Conservation (phyloP, 768 basidiomycete species). For the Lepiota venenata region DNA sequence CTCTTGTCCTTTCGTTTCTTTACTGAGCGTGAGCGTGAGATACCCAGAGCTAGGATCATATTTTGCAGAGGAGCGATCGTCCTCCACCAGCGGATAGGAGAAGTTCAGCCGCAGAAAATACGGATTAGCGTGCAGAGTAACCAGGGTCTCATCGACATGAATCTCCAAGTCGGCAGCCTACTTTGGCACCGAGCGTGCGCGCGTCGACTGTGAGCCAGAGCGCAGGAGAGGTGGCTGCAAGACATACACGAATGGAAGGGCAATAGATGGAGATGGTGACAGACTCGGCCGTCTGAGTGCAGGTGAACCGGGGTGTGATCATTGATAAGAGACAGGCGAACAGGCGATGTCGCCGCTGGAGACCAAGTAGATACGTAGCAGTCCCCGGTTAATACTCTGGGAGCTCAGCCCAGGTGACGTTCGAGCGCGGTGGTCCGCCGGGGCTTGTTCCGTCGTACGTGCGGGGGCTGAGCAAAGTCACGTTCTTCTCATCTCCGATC, state of each 20-base stretch:
- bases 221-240: slow-evolving; percentile 6
- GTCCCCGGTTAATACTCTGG: neutral
- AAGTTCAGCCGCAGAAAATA: slow-evolving; percentile 84
- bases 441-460: neutral
- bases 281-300: slow-evolving; percentile 55
- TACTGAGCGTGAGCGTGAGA: slow-evolving; percentile 69
- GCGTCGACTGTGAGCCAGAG: slow-evolving; percentile 8
- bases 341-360: neutral
- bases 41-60: slow-evolving; percentile 82
- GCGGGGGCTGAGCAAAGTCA: neutral
- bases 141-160: slow-evolving; percentile 63
- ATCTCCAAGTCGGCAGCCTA: slow-evolving; percentile 85
- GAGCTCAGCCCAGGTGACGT: neutral
- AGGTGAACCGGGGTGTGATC: slow-evolving; percentile 78
- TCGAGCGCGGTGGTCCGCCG: neutral
- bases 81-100: slow-evolving; percentile 59
- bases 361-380: neutral
- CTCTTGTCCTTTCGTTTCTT: slow-evolving; percentile 58
- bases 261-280: slow-evolving; percentile 63
- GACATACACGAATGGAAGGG: slow-evolving; percentile 65
- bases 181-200: slow-evolving; percentile 20
- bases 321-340: slow-evolving; percentile 29
- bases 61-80: slow-evolving; percentile 64
- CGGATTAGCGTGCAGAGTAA: slow-evolving; percentile 77
- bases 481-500: slow-evolving; percentile 2